Percentiles rank a stretch among this genome's conserved stretches.
phyloP scores from a whole-genome alignment of 2,329 filamentous ascomycete species.

The Cercospora beticola region DNA sequence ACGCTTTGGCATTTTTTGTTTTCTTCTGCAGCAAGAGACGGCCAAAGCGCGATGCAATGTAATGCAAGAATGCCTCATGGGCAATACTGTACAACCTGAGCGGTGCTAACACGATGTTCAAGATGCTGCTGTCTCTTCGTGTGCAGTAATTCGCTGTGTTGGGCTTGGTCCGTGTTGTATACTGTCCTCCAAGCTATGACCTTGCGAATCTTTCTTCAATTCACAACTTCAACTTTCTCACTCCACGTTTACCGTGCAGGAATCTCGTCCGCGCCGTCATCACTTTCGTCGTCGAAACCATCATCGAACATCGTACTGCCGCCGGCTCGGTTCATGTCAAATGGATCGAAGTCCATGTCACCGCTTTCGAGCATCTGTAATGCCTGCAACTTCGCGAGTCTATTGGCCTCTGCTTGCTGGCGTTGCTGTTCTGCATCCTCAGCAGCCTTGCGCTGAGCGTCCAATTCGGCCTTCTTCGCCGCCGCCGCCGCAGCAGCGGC shows the following conservation, averaged over 20 bases:
- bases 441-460: slow-evolving; percentile 8
- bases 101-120: slow-evolving; percentile 7
- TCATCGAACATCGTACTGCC: slow-evolving; percentile 7
- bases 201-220: neutral
- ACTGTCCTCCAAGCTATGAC: neutral
- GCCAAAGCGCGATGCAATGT: neutral
- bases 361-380: slow-evolving; percentile 32
- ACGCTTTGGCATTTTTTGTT: neutral
- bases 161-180: neutral
- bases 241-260: slow-evolving; percentile 13
- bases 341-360: slow-evolving; percentile 16
- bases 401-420: slow-evolving; percentile 35
- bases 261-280: slow-evolving; percentile 25
- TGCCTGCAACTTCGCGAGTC: slow-evolving; percentile 38
- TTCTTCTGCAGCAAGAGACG: neutral
- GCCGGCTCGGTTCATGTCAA: slow-evolving; percentile 14
- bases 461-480: slow-evolving; percentile 6
- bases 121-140: neutral
- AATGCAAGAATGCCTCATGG: slow-evolving; percentile 5
- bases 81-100: neutral
- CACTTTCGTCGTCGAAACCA: slow-evolving; percentile 21
- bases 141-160: neutral
- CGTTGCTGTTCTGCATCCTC: slow-evolving; percentile 12
- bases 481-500: neutral
- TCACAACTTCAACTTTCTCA: neutral